Percentiles rank a stretch among this genome's conserved stretches.
These are phyloP conservation scores for Paragyromitra xinjiangensis DNA, from an alignment of 495 filamentous ascomycete species.

Conservation along the genomic window DNA sequence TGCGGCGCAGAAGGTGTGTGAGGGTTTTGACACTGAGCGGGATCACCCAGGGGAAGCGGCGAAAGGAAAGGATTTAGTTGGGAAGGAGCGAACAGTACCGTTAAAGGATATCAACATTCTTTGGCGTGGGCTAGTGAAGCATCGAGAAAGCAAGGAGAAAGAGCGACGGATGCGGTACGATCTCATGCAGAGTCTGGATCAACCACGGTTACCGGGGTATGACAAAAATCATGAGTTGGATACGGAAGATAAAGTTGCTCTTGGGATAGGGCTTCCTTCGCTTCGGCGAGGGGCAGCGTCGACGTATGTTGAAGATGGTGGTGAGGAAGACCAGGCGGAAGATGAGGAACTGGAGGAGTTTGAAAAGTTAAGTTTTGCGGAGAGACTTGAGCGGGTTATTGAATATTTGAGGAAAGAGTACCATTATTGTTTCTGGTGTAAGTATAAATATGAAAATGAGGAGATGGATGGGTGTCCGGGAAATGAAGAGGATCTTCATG, in stretches of 20 bases:
- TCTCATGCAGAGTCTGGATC: slow-evolving; percentile 70
- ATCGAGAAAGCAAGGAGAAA: slow-evolving; percentile 74
- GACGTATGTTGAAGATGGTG: slow-evolving; percentile 60
- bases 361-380: slow-evolving; percentile 69
- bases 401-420: slow-evolving; percentile 73
- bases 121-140: slow-evolving; percentile 76
- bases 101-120: slow-evolving; percentile 76
- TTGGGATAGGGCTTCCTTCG: slow-evolving; percentile 59
- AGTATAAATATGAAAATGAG: slow-evolving; percentile 75
- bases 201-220: slow-evolving; percentile 64
- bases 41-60: slow-evolving; percentile 35
- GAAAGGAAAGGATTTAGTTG: slow-evolving; percentile 51
- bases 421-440: slow-evolving; percentile 97
- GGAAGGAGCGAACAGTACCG: slow-evolving; percentile 63
- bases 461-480: slow-evolving; percentile 91
- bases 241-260: slow-evolving; percentile 65
- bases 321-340: slow-evolving; percentile 75
- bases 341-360: slow-evolving; percentile 88
- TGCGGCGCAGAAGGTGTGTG: slow-evolving; percentile 83
- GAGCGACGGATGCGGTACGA: slow-evolving; percentile 73
- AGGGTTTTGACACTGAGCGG: slow-evolving; percentile 59
- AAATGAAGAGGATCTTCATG: slow-evolving; percentile 89
- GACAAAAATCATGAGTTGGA: slow-evolving; percentile 65
- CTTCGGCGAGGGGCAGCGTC: background rate
- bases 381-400: slow-evolving; percentile 72